These are phyloP conservation scores for Verruconis gallopava DNA, from an alignment of 2,329 filamentous ascomycete species.

Conservation along the genomic window DNA sequence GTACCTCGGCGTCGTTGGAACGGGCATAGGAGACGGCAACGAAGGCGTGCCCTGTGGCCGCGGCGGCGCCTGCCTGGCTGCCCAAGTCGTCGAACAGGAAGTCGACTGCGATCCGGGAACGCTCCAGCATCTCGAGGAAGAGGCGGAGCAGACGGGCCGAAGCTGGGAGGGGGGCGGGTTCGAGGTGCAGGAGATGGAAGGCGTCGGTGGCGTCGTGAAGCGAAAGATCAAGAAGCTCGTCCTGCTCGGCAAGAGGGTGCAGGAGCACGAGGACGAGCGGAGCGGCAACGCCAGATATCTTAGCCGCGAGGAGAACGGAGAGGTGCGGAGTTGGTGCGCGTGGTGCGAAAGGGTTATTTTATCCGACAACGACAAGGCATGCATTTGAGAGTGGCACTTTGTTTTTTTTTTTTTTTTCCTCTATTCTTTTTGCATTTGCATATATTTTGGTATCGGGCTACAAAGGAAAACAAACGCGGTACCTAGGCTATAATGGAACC, in stretches of 20 bases:
- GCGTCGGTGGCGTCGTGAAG: constrained; percentile 78
- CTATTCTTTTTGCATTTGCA: too few species aligned
- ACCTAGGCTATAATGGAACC: too few species aligned
- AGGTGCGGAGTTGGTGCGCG: constrained; percentile 71
- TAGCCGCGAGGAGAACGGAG: constrained; percentile 54
- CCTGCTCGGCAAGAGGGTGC: constrained; percentile 70
- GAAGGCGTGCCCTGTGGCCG: constrained; percentile 81
- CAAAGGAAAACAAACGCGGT: too few species aligned
- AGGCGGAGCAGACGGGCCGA: constrained; percentile 18
- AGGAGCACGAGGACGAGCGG: constrained; percentile 50
- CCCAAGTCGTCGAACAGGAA: constrained; percentile 67
- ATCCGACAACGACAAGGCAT: constrained; percentile 35
- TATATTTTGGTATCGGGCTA: too few species aligned
- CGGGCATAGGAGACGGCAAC: constrained; percentile 76
- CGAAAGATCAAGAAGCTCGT: constrained; percentile 76
- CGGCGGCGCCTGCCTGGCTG: constrained; percentile 62
- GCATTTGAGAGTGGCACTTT: too few species aligned
- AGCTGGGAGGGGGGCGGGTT: constrained; percentile 56
- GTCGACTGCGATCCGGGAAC: constrained; percentile 68
- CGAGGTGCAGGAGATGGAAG: constrained; percentile 76
- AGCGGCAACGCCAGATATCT: constrained; percentile 43
- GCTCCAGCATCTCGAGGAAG: constrained; percentile 35
- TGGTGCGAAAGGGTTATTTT: constrained; percentile 77
- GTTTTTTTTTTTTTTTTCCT: too few species aligned
- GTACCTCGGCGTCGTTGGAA: constrained; percentile 68